Conservation (phyloP, 2,329 filamentous ascomycete species). For the Diaporthe sp. region DNA sequence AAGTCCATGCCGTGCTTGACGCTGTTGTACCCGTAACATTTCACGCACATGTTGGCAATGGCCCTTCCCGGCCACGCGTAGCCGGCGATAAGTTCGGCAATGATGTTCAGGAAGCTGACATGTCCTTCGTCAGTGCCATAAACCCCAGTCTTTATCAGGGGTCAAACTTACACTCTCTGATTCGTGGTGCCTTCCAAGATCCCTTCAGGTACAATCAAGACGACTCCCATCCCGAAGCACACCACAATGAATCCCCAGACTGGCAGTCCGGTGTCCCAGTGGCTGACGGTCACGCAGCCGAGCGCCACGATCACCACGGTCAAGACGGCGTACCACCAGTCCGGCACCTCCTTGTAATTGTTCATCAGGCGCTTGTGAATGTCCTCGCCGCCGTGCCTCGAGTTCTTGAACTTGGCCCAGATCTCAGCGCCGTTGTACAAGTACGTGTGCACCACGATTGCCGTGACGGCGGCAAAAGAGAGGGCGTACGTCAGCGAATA, state of each 20-base stretch:
- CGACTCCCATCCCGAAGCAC: constrained; percentile 46
- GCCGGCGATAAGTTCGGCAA: constrained; percentile 51
- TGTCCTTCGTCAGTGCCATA: not conserved
- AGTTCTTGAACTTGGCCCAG: constrained; percentile 51
- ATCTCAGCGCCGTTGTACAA: constrained; percentile 53
- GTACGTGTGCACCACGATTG: constrained; percentile 51
- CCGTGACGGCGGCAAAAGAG: constrained; percentile 53
- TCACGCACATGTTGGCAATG: constrained; percentile 52
- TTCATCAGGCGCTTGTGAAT: constrained; percentile 56
- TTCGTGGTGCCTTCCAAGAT: constrained; percentile 50
- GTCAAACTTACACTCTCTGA: constrained; percentile 43
- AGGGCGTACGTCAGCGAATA: constrained; percentile 54
- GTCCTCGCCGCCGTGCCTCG: constrained; percentile 50
- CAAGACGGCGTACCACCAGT: constrained; percentile 56
- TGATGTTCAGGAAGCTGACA: constrained; percentile 50
- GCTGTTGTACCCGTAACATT: constrained; percentile 52
- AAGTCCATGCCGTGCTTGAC: constrained; percentile 53
- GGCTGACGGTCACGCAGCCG: constrained; percentile 48
- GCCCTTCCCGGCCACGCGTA: constrained; percentile 51
- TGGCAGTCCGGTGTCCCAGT: constrained; percentile 48
- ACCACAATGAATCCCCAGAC: constrained; percentile 50
- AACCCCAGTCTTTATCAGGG: too few relatives aligned
- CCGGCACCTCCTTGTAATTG: constrained; percentile 53
- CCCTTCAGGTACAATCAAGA: constrained; percentile 44
- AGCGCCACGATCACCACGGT: constrained; percentile 52